Evolutionary conservation across 108 stramenopile genomes (phyloP).

Genomic region (Pseudonitzschia multistriata): DNA sequence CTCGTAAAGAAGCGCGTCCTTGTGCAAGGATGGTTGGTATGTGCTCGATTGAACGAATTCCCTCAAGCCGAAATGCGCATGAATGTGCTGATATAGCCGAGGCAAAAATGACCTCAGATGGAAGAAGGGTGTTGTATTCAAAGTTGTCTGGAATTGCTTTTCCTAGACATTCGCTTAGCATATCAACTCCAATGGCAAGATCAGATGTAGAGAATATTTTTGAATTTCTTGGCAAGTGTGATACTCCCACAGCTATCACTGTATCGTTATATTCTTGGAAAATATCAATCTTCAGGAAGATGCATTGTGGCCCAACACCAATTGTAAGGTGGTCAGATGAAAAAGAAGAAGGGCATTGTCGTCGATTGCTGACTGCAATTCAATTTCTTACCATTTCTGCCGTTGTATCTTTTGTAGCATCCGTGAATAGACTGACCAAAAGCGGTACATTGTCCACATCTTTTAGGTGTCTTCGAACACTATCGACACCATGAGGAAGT

Average conservation of each 20-base stretch:
- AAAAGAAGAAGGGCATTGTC: not conserved
- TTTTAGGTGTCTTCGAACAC: constrained; percentile 75
- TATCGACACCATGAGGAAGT: constrained; percentile 92
- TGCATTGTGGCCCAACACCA: not conserved
- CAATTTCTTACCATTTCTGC: constrained; percentile 76
- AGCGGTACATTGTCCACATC: constrained; percentile 97
- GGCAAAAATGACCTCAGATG: constrained; percentile 63
- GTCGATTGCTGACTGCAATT: not conserved
- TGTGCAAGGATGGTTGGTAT: constrained; percentile 70
- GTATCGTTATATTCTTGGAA: constrained; percentile 87
- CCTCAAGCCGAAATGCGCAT: constrained; percentile 67
- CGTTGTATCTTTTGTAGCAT: constrained; percentile 88
- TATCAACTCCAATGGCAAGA: constrained; percentile 77
- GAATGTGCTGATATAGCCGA: constrained; percentile 71
- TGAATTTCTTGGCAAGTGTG: constrained; percentile 73
- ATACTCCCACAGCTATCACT: constrained; percentile 71
- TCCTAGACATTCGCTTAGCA: constrained; percentile 47
- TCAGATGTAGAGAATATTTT: constrained; percentile 75
- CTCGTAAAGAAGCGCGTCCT: constrained; percentile 72
- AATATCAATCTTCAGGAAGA: constrained; percentile 54
- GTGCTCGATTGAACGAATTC: constrained; percentile 53
- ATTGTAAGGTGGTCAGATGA: not conserved
- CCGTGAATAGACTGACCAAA: constrained; percentile 93
- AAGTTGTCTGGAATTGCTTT: constrained; percentile 3
- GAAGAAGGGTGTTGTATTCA: constrained; percentile 39